Evolutionary conservation across 2,329 filamentous ascomycete genomes (phyloP).

Genomic region (Cyphellophora europaea): DNA sequence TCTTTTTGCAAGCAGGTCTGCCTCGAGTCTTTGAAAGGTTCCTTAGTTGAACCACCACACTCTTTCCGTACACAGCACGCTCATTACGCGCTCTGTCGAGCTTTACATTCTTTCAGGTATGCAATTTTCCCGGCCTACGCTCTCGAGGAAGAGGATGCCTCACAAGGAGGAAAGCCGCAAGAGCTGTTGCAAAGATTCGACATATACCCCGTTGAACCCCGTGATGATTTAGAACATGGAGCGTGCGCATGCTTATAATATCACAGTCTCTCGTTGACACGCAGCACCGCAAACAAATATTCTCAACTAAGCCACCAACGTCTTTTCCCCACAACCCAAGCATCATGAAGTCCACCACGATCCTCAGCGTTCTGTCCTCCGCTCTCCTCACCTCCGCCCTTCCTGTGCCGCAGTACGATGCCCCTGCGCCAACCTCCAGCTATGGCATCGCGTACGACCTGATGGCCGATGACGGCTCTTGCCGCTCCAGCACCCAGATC

Average conservation of each 20-base stretch:
- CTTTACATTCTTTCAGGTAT: not conserved
- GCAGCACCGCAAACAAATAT: not conserved
- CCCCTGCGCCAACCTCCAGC: constrained; percentile 6
- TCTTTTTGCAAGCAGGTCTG: not conserved
- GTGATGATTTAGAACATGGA: not conserved
- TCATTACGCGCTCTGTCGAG: not conserved
- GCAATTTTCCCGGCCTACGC: not conserved
- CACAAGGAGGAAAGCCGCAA: too few relatives aligned
- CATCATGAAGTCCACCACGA: not conserved
- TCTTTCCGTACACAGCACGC: not conserved
- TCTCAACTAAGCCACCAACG: too few relatives aligned
- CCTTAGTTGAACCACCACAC: not conserved
- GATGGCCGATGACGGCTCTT: constrained; percentile 50
- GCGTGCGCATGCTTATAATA: not conserved
- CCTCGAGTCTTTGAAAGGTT: not conserved
- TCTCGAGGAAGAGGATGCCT: too few relatives aligned
- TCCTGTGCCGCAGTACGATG: not conserved
- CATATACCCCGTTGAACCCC: not conserved
- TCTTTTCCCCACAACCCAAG: too few relatives aligned
- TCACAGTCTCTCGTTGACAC: not conserved
- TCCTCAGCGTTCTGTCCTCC: not conserved
- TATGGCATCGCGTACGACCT: constrained; percentile 47
- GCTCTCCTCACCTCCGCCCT: not conserved
- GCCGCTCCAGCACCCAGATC: constrained; percentile 58
- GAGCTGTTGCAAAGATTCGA: too few relatives aligned